Conservation (phyloP, 2,329 filamentous ascomycete genomes). For the Byssochlamys sp. region DNA sequence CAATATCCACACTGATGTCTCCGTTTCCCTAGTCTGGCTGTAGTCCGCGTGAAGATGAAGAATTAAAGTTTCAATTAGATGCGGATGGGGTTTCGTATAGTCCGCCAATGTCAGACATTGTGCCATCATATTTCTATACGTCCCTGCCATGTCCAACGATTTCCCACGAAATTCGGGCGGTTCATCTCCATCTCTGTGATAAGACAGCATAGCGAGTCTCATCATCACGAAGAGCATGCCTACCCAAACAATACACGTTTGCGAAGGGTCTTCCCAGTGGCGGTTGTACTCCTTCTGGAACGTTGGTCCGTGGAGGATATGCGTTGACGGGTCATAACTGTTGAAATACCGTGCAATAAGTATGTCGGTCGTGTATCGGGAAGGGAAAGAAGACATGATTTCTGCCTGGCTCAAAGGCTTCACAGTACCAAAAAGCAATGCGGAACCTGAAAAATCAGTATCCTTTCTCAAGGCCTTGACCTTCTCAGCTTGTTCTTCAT, state of each 20-base stretch:
- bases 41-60: constrained; percentile 55
- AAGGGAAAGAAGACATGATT: constrained; percentile 67
- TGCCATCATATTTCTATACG: constrained; percentile 47
- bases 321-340: constrained; percentile 57
- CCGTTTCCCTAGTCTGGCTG: constrained; percentile 48
- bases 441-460: constrained; percentile 53
- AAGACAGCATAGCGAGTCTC: constrained; percentile 55
- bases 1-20: constrained; percentile 51
- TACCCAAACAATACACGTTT: constrained; percentile 52
- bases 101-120: constrained; percentile 55
- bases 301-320: constrained; percentile 71
- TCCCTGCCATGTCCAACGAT: constrained; percentile 38
- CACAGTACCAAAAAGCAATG: constrained; percentile 66
- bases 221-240: constrained; percentile 56
- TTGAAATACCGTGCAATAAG: constrained; percentile 87
- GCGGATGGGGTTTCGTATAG: constrained; percentile 52
- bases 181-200: constrained; percentile 52
- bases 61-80: constrained; percentile 53
- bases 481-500: constrained; percentile 70
- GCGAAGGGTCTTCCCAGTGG: constrained; percentile 51
- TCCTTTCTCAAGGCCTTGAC: constrained; percentile 57
- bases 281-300: constrained; percentile 65
- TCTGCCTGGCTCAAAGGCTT: constrained; percentile 64
- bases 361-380: constrained; percentile 72
- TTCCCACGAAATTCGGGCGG: constrained; percentile 53